These are phyloP conservation scores for Ramularia collo-cygni DNA, from an alignment of 2,329 filamentous ascomycete species.

Conservation along the genomic window DNA sequence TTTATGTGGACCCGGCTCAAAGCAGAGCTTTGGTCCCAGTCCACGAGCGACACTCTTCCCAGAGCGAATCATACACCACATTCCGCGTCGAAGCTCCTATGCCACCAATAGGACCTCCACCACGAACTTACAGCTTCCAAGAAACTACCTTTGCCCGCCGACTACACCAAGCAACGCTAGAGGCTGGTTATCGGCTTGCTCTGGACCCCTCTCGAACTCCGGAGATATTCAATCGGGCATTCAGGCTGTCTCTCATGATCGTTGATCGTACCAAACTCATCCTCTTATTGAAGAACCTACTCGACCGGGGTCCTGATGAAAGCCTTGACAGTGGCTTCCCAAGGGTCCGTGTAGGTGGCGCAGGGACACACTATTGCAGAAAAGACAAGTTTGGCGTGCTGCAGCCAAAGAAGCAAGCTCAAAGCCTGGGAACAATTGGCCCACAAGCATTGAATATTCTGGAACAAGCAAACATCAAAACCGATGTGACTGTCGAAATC, in stretches of 20 bases:
- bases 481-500: conserved; percentile 42
- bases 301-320: conserved; percentile 37
- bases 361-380: conserved; percentile 56
- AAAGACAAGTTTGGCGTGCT: conserved; percentile 49
- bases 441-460: conserved; percentile 24
- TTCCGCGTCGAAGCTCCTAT: conserved; percentile 7
- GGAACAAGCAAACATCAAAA: conserved; percentile 21
- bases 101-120: conserved; percentile 19
- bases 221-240: conserved; percentile 20
- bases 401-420: conserved; percentile 34
- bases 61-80: conserved; percentile 3
- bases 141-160: conserved; percentile 65
- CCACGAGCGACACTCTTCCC: neutral
- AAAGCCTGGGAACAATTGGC: conserved; percentile 25
- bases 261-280: conserved; percentile 16
- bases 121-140: conserved; percentile 53
- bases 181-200: conserved; percentile 46
- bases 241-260: conserved; percentile 21
- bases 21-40: conserved; percentile 1
- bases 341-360: conserved; percentile 59
- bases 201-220: conserved; percentile 36
- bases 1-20: conserved; percentile 11
- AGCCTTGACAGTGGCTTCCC: conserved; percentile 55
- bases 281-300: conserved; percentile 32
- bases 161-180: conserved; percentile 31